phyloP scores from a whole-genome alignment of 257 asterid species.

The Pogostemon cablin region DNA sequence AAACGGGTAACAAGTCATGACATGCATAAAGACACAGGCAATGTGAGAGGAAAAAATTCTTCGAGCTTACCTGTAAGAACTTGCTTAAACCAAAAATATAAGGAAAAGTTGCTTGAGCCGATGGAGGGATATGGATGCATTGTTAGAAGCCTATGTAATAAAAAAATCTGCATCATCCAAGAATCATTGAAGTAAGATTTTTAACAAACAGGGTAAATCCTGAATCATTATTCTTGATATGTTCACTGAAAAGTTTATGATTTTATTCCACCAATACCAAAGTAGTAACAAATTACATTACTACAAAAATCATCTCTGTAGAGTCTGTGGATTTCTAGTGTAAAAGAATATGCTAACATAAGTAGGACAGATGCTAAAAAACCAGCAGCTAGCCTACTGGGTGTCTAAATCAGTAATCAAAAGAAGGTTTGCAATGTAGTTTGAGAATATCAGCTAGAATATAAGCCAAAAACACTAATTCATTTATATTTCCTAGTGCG shows the following conservation, averaged over 20 bases:
- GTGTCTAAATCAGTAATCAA: neutral
- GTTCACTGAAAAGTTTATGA: no score
- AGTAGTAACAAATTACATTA: no score
- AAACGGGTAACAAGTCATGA: constrained; percentile 7
- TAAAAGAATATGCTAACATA: neutral
- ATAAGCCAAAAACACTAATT: neutral
- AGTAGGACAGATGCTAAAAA: neutral
- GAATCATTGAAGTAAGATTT: neutral
- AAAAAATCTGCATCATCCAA: constrained; percentile 7
- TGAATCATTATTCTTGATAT: neutral
- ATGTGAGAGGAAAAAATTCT: neutral
- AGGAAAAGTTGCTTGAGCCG: constrained; percentile 86
- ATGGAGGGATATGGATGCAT: constrained; percentile 82
- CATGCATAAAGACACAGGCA: neutral
- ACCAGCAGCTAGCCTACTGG: neutral
- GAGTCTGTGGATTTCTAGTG: neutral
- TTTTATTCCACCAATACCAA: no score
- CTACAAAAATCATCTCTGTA: no score
- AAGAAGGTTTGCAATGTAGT: constrained; percentile 19
- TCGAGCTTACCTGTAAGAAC: constrained; percentile 79
- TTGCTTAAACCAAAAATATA: constrained; percentile 88
- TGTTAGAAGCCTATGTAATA: constrained; percentile 65
- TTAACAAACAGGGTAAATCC: constrained; percentile 2
- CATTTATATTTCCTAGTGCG: neutral
- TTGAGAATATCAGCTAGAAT: constrained; percentile 2